Evolutionary conservation across 129 eudicot species (phyloP), one percentile per base, ranked within the genome.

Genomic region (Flaveria robusta): DNA sequence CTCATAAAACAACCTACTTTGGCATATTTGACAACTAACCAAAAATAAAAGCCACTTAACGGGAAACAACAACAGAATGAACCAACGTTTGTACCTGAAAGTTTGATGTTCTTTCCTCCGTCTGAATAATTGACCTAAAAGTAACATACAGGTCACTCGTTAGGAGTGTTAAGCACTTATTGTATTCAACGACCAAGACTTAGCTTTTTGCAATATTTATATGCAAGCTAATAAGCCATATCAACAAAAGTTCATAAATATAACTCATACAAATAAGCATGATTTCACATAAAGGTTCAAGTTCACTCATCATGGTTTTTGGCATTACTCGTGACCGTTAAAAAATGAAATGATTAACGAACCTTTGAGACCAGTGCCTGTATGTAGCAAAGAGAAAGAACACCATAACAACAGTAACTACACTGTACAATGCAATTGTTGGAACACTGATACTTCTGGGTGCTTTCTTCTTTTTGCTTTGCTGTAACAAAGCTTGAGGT

Each of bases 381-480:
- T 85, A 91, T 1, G 96, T 77, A 63, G 97, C 81, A 70, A 87
- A 86, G 50, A 89, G 78, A 81, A 91, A 87, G 83, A 89, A 91
- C 64, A 77, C 85, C 91, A 85, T 85, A 79, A 91, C 89, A 70
- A 89, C 54, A 46, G 88, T 74, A 75, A 89, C 68, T 13, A 95
- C 70, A 63, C 81, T 77, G 68, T 89, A 95, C 75, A 91, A 54
- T 15, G 78, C 84, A 80, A 91, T 70, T 4, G 97, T 89, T 51
- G 89, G 68, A 62, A 80, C 50, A 73, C 96, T 86, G 76, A 89
- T 83, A 68, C 86, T 85, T 82, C 91, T 91, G 0, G 97, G 97
- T 19, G 88, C 96, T 81, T 95, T 95, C 89, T 95, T 95, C 96
- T 95, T 95, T 74, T 95, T 95, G 87, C 99, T 95, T 84, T 95